Percentiles rank a stretch among this genome's conserved stretches.
These are phyloP conservation scores for Austroboletus niveus DNA, from an alignment of 1,284 basidiomycete genomes.

Conservation along the genomic window DNA sequence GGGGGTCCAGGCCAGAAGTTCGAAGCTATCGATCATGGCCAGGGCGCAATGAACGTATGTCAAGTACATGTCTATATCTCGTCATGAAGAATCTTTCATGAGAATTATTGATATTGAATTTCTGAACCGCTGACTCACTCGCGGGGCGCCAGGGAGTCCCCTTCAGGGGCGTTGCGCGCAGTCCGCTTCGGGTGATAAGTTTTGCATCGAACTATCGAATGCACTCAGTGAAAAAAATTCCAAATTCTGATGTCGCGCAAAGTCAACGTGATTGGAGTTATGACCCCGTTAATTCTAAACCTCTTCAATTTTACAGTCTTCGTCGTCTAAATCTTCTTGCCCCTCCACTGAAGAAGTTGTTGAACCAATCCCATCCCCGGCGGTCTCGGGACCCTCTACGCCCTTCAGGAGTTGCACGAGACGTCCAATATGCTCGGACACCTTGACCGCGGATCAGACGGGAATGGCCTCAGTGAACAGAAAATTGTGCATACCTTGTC, in stretches of 20 bases:
- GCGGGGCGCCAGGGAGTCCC: background rate
- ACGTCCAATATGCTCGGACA: constrained; percentile 66
- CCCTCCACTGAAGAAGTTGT: constrained; percentile 23
- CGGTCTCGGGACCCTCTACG: constrained; percentile 57
- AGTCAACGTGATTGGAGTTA: constrained; percentile 8
- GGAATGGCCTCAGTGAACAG: constrained; percentile 3
- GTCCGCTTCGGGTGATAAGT: background rate
- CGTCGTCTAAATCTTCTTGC: constrained; percentile 41
- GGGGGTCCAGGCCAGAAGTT: background rate
- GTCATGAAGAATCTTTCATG: constrained; percentile 7
- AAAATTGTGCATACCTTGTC: constrained; percentile 58
- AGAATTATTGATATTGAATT: constrained; percentile 18
- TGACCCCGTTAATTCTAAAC: constrained; percentile 36
- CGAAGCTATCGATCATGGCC: too few species aligned
- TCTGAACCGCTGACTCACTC: constrained; percentile 23
- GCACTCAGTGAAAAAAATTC: background rate
- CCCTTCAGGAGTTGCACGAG: constrained; percentile 76
- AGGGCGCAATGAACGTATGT: too few species aligned
- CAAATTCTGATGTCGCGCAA: constrained; percentile 3
- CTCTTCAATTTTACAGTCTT: constrained; percentile 56
- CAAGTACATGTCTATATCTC: too few species aligned
- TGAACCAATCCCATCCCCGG: constrained; percentile 29
- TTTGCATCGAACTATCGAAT: background rate
- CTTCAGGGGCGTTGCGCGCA: background rate
- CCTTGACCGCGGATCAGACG: constrained; percentile 35